phyloP scores from a whole-genome alignment of 2,329 filamentous ascomycete species.

The Phialemonium atrogriseum region DNA sequence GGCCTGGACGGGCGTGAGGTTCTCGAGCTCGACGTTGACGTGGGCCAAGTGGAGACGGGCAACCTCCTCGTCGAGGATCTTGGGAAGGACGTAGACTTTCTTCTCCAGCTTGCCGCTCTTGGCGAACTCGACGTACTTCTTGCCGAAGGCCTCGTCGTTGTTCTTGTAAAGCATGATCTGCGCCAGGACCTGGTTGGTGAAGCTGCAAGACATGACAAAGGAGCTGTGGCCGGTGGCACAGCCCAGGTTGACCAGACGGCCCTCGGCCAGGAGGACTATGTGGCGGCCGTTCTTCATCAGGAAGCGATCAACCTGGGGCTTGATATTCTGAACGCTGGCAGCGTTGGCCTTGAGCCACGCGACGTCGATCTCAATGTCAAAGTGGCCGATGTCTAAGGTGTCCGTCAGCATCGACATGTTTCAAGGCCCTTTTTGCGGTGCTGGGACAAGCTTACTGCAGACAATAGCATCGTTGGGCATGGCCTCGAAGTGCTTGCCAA shows the following conservation, averaged over 20 bases:
- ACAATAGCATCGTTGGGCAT: conserved; percentile 99
- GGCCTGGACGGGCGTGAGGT: conserved; percentile 76
- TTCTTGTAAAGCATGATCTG: conserved; percentile 98
- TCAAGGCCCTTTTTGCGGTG: not conserved
- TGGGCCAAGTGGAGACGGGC: conserved; percentile 87
- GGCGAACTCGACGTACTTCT: conserved; percentile 96
- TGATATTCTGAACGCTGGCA: conserved; percentile 92
- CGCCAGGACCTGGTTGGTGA: conserved; percentile 99
- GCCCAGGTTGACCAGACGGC: conserved; percentile 97
- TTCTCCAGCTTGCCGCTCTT: conserved; percentile 83
- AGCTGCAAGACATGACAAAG: conserved; percentile 99
- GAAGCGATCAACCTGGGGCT: conserved; percentile 99
- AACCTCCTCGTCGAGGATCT: conserved; percentile 98
- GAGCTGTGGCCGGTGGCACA: conserved; percentile 99
- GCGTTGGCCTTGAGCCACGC: conserved; percentile 98
- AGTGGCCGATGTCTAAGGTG: conserved; percentile 83
- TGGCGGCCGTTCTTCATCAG: conserved; percentile 86
- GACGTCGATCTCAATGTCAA: conserved; percentile 99
- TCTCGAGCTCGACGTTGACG: conserved; percentile 89
- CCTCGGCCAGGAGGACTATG: conserved; percentile 98
- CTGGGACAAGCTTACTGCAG: conserved; percentile 60
- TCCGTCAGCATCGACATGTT: conserved; percentile 5
- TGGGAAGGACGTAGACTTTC: conserved; percentile 94
- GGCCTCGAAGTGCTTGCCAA: conserved; percentile 81
- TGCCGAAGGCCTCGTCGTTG: conserved; percentile 73